phyloP scores from a whole-genome alignment of 805 yeast species.

The Cephaloascus fragrans region DNA sequence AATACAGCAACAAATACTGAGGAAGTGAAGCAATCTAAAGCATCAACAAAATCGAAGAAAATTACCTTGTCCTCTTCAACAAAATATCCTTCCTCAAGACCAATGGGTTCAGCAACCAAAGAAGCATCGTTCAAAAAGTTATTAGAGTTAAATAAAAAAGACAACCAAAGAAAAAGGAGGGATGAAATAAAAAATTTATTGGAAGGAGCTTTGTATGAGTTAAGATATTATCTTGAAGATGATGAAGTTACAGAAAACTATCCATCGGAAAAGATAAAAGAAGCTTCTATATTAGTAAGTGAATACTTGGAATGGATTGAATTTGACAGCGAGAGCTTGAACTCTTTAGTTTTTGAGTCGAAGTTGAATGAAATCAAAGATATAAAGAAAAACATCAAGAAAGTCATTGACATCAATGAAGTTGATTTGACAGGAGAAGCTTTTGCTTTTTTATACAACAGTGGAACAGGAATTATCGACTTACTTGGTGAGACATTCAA shows the following conservation, averaged over 20 bases:
- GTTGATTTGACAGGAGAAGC: not conserved
- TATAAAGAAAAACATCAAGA: not conserved
- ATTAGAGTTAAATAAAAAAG: conserved; percentile 40
- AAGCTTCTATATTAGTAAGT: conserved; percentile 24
- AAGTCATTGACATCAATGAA: not conserved
- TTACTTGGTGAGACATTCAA: not conserved
- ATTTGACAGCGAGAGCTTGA: conserved; percentile 49
- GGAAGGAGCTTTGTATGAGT: conserved; percentile 64
- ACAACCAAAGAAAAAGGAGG: conserved; percentile 39
- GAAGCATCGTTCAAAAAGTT: conserved; percentile 38
- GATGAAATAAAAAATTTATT: conserved; percentile 58
- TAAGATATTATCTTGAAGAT: conserved; percentile 51
- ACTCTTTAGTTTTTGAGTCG: conserved; percentile 22
- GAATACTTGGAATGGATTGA: conserved; percentile 72
- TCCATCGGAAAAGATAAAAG: conserved; percentile 26
- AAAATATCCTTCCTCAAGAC: conserved; percentile 30
- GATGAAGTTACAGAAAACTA: conserved; percentile 33
- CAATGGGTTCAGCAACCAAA: conserved; percentile 39
- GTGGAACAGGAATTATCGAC: not conserved
- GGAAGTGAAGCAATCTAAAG: conserved; percentile 10
- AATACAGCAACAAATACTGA: conserved; percentile 8
- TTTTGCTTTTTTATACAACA: not conserved
- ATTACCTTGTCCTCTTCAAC: conserved; percentile 13
- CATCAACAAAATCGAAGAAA: conserved; percentile 6
- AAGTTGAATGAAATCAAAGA: not conserved